Evolutionary conservation across 495 filamentous ascomycete species (phyloP).

Genomic region (Penicillium flavigenum): DNA sequence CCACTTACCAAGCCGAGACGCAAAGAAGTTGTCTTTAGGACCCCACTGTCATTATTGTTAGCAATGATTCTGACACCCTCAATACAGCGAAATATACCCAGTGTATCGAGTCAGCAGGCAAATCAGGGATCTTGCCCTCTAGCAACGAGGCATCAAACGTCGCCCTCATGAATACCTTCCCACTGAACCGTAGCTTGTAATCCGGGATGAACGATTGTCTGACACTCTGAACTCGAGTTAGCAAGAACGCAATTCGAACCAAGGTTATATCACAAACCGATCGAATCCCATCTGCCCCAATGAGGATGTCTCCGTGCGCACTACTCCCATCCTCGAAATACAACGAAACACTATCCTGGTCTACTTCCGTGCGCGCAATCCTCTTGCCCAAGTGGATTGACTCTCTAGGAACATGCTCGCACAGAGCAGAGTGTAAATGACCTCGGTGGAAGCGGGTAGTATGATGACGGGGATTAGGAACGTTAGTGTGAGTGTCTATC

Average conservation of each 20-base stretch:
- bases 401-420: conserved; percentile 39
- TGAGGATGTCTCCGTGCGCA: conserved; percentile 31
- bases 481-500: conserved; percentile 35
- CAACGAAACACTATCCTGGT: conserved; percentile 21
- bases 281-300: conserved; percentile 39
- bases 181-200: conserved; percentile 43
- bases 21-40: conserved; percentile 48
- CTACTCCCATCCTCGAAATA: conserved; percentile 35
- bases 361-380: conserved; percentile 17
- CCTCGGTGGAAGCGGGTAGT: conserved; percentile 49
- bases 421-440: conserved; percentile 47
- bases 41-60: conserved; percentile 36
- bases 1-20: conserved; percentile 41
- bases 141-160: conserved; percentile 45
- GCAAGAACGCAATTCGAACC: not conserved
- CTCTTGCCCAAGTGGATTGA: conserved; percentile 30
- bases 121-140: conserved; percentile 35
- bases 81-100: conserved; percentile 30
- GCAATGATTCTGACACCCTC: not conserved
- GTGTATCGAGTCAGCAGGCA: conserved; percentile 48
- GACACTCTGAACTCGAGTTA: conserved; percentile 20
- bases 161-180: conserved; percentile 47
- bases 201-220: conserved; percentile 40
- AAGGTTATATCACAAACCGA: conserved; percentile 24
- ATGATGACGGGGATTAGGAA: conserved; percentile 41